Evolutionary conservation across 805 yeast species (phyloP).

Genomic region (Metschnikowia vanudenii): DNA sequence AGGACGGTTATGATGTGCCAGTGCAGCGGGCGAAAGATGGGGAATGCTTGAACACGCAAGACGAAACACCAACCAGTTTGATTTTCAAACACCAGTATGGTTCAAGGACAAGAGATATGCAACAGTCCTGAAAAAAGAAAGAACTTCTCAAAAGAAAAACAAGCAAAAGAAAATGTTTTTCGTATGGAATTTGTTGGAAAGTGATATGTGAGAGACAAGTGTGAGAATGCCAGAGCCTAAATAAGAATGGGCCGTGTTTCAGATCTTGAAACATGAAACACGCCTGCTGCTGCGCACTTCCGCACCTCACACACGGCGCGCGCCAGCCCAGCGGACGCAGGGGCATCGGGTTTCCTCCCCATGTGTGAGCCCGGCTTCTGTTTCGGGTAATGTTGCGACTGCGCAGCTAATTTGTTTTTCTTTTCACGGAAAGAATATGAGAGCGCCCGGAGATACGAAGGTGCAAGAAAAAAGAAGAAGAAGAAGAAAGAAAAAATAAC

Average conservation of each 20-base stretch:
- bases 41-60: too few relatives aligned
- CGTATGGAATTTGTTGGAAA: slow-evolving; percentile 5
- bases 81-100: background rate
- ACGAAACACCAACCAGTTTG: background rate
- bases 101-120: background rate
- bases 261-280: slow-evolving; percentile 18
- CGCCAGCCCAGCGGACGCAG: slow-evolving; percentile 9
- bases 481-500: too few relatives aligned
- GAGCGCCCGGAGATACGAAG: background rate
- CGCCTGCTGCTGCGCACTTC: slow-evolving; percentile 12
- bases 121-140: background rate
- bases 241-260: slow-evolving; percentile 17
- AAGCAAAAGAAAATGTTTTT: background rate
- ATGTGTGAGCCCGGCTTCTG: slow-evolving; percentile 11
- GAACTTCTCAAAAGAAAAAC: background rate
- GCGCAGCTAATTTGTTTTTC: too few relatives aligned
- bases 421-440: too few relatives aligned
- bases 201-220: background rate
- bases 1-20: too few relatives aligned
- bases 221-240: slow-evolving; percentile 12
- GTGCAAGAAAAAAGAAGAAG: too few relatives aligned
- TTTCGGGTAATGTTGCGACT: slow-evolving; percentile 1
- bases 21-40: too few relatives aligned
- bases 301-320: slow-evolving; percentile 9
- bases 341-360: slow-evolving; percentile 3